Conservation (phyloP, 495 filamentous ascomycete genomes). For the Barbatosphaeria neglecta region DNA sequence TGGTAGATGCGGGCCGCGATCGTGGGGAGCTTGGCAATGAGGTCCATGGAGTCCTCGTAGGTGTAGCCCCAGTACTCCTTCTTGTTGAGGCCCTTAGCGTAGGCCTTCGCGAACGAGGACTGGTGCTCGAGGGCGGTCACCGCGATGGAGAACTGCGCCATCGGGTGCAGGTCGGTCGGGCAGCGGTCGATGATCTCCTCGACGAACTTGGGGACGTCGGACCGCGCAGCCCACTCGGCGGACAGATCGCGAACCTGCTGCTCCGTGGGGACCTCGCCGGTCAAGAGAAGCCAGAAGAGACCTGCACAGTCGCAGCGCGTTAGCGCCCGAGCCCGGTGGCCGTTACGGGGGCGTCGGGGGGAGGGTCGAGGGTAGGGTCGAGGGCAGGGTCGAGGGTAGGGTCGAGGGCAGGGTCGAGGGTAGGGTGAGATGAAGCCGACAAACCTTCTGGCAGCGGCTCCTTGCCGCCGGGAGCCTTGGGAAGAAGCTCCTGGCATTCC, state of each 20-base stretch:
- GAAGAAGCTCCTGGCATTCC: slow-evolving; percentile 93
- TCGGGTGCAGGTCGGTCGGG: slow-evolving; percentile 95
- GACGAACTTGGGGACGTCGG: slow-evolving; percentile 90
- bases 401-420: no score
- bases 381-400: no score
- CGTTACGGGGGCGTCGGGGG: no score
- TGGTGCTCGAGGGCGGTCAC: slow-evolving; percentile 97
- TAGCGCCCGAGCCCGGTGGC: no score
- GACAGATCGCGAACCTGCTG: slow-evolving; percentile 96
- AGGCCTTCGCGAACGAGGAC: slow-evolving; percentile 93
- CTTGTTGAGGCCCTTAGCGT: slow-evolving; percentile 97
- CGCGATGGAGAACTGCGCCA: slow-evolving; percentile 98
- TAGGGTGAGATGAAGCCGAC: slow-evolving; percentile 2
- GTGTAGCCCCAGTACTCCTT: slow-evolving; percentile 98
- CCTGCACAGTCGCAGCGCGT: slow-evolving; percentile 31
- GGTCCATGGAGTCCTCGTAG: slow-evolving; percentile 99
- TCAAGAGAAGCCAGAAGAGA: slow-evolving; percentile 99
- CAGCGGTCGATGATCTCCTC: slow-evolving; percentile 99
- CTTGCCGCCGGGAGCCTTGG: slow-evolving; percentile 88
- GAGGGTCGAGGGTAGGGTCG: no score
- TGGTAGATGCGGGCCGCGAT: slow-evolving; percentile 98
- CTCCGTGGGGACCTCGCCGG: slow-evolving; percentile 90
- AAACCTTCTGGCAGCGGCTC: slow-evolving; percentile 92
- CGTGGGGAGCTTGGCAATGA: slow-evolving; percentile 98
- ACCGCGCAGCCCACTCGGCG: slow-evolving; percentile 95